These are phyloP conservation scores for Prunus mongolica DNA, from an alignment of 306 rosid genomes.

Conservation along the genomic window DNA sequence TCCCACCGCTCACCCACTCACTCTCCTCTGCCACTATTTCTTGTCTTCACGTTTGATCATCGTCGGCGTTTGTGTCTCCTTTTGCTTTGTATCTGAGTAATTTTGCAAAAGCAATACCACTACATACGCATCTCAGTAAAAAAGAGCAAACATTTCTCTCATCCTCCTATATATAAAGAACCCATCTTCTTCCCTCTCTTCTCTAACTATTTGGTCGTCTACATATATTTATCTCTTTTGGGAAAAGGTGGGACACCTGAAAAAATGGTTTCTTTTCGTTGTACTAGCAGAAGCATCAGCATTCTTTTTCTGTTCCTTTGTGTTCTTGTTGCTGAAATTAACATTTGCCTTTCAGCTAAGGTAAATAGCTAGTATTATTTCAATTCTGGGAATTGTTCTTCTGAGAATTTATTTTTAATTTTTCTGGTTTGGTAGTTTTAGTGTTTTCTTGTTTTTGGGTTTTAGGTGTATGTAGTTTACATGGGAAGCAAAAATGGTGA, in stretches of 20 bases:
- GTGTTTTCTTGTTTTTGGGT: slow-evolving; percentile 7
- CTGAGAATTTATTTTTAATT: neutral
- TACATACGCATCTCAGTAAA: neutral
- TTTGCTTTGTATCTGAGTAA: slow-evolving; percentile 1
- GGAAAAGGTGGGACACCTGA: slow-evolving; percentile 5
- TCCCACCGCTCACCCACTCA: slow-evolving; percentile 15
- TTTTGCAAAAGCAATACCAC: neutral
- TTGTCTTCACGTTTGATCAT: slow-evolving; percentile 15
- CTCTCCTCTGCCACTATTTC: neutral
- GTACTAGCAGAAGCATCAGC: slow-evolving; percentile 18
- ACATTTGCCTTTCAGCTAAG: slow-evolving; percentile 49
- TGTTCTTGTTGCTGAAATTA: slow-evolving; percentile 40
- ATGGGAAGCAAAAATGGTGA: slow-evolving; percentile 71
- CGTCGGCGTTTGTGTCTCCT: slow-evolving; percentile 5
- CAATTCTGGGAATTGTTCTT: neutral
- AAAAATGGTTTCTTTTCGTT: slow-evolving; percentile 36
- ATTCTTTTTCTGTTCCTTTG: slow-evolving; percentile 29
- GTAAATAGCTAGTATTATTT: slow-evolving; percentile 20
- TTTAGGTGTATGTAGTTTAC: slow-evolving; percentile 70
- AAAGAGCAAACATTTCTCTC: neutral
- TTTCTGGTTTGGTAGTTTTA: neutral
- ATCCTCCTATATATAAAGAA: neutral
- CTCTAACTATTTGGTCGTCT: neutral
- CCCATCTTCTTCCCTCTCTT: neutral
- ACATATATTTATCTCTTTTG: neutral